Base-by-base conservation (phyloP, 2,329 filamentous ascomycete genomes). In the Fusarium sp. region DNA sequence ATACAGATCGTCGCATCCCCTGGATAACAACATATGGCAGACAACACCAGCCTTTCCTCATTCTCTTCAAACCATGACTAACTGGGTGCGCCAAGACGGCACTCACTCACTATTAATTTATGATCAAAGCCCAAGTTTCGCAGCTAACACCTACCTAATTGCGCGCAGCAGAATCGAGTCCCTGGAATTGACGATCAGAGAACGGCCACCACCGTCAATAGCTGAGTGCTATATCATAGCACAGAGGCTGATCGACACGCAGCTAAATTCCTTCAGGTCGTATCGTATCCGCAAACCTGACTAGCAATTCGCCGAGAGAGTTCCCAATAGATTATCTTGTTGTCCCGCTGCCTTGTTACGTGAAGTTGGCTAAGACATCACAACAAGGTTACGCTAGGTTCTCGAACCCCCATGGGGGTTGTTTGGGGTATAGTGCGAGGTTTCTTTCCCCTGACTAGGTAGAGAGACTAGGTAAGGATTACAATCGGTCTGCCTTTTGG, bases 391-490 rank as follows among this genome's bases (percentile, higher is more conserved):
- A 50, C 12, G 31, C 31, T 47, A 57, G 31, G 60, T 46, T 56
- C 56, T 64, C 40, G 16, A 44, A 20, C 31, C 61, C 62, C 62
- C 54, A 65, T 54, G 62, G 62, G 61, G 54, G 31, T 26, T 15
- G 61, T 42, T 64, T 64, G 60, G 60, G 61, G 42, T 64, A 64
- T 65, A 65, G 62, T 59, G 45, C 34, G 52, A 45, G 53, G 38
- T n/a, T 50, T 54, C 6, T 30, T 41, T n/a, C 61, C 60, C 60
- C 62, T 65, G 60, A 53, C 60, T 47, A 59, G 60, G 56, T 59
- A 36, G 30, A 8, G 28, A 7, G 23, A 23, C 23, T 33, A 20
- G 18, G n/a, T 13, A 49, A 20, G 26, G n/a, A 30, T 38, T 28
- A 26, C 9, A 13, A 46, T 16, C 46, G 56, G 53, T 62, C 40